Conservation (phyloP, 208 protist species). For the Leptomonas pyrrhocoris region DNA sequence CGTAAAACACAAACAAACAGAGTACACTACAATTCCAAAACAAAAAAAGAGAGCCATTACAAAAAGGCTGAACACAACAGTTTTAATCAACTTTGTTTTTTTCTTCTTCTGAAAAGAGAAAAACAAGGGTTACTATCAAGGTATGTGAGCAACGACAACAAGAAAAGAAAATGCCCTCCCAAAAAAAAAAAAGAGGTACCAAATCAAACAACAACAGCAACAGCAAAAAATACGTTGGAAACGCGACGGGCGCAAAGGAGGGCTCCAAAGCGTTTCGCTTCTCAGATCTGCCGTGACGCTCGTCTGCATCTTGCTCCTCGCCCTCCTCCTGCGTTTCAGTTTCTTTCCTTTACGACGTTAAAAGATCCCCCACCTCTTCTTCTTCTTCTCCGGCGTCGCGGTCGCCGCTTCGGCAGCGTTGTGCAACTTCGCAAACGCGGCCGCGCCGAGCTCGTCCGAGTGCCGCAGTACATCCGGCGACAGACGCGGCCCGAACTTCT, state of each 20-base stretch:
- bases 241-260: too few relatives aligned
- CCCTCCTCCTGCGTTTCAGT: not conserved
- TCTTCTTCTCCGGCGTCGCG: not conserved
- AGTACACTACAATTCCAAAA: not conserved
- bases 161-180: not conserved
- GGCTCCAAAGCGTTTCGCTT: too few relatives aligned
- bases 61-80: not conserved
- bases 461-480: conserved; percentile 36
- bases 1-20: not conserved
- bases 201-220: too few relatives aligned
- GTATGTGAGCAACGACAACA: conserved; percentile 2
- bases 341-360: conserved; percentile 4
- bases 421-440: conserved; percentile 17
- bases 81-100: not conserved
- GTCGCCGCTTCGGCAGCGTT: not conserved
- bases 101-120: not conserved
- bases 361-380: conserved; percentile 37
- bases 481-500: conserved; percentile 70
- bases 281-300: too few relatives aligned
- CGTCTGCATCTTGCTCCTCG: too few relatives aligned
- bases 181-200: too few relatives aligned
- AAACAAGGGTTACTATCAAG: not conserved
- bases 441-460: conserved; percentile 36
- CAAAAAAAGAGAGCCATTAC: not conserved
- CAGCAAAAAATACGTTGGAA: too few relatives aligned